Evolutionary conservation across 2,329 filamentous ascomycete genomes (phyloP).

Genomic region (Graphilbum fragrans): DNA sequence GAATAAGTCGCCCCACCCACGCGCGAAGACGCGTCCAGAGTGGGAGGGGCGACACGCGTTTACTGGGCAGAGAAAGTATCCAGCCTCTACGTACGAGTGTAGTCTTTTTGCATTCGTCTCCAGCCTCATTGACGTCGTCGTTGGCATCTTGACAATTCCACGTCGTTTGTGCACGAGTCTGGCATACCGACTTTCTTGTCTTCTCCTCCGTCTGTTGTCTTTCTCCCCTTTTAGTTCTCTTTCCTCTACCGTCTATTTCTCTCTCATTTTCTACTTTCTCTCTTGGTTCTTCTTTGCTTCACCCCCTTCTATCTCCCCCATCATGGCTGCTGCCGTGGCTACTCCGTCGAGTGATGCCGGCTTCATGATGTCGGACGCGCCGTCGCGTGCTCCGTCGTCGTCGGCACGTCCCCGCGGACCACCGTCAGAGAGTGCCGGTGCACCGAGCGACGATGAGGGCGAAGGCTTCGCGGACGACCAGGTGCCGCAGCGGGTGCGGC

Average conservation of each 20-base stretch:
- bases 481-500: conserved; percentile 38
- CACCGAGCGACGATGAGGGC: conserved; percentile 46
- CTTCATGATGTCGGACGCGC: conserved; percentile 44
- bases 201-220: background rate
- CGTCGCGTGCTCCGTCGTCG: conserved; percentile 33
- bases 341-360: conserved; percentile 41
- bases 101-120: no score
- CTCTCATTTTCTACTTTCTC: conserved; percentile 1
- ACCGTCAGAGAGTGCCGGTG: conserved; percentile 50
- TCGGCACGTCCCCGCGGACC: conserved; percentile 41
- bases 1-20: no score
- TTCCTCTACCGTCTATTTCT: background rate
- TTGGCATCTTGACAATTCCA: no score
- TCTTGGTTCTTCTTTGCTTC: background rate
- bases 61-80: no score
- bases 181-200: background rate
- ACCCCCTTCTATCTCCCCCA: background rate
- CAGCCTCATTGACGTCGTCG: no score
- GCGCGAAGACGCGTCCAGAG: no score
- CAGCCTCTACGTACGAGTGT: no score
- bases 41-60: no score
- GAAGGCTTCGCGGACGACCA: conserved; percentile 55
- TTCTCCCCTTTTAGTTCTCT: background rate
- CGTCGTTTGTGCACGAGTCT: no score
- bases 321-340: conserved; percentile 26